A percentile compares a stretch with the other conserved stretches of the same genome.
phyloP scores from a whole-genome alignment of 2,329 filamentous ascomycete genomes.

The Alternaria atra region DNA sequence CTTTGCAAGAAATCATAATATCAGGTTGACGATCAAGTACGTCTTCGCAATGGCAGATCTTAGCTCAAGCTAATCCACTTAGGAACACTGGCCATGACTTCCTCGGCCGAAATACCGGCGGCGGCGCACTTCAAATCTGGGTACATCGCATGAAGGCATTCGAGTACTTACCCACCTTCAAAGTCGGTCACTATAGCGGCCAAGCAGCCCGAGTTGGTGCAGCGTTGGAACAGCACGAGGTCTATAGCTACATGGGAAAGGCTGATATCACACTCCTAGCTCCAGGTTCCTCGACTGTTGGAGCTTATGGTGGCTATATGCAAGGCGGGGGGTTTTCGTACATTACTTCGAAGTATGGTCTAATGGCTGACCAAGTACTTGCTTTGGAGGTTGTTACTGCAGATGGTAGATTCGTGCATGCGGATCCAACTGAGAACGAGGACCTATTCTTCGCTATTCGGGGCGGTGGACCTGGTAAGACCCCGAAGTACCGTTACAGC shows the following conservation, averaged over 20 bases:
- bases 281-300: constrained; percentile 54
- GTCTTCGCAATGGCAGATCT: neutral
- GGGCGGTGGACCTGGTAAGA: constrained; percentile 41
- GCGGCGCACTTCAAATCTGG: constrained; percentile 40
- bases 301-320: constrained; percentile 53
- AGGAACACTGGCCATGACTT: constrained; percentile 46
- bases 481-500: neutral
- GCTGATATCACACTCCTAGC: constrained; percentile 33
- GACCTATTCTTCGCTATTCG: constrained; percentile 44
- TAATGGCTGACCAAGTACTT: constrained; percentile 41
- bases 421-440: constrained; percentile 29
- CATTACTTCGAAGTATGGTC: constrained; percentile 55
- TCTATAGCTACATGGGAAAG: constrained; percentile 30
- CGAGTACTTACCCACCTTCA: constrained; percentile 31
- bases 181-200: constrained; percentile 35
- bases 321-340: constrained; percentile 62
- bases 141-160: constrained; percentile 37
- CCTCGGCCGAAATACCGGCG: constrained; percentile 37
- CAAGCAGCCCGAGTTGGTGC: constrained; percentile 36
- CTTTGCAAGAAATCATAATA: constrained; percentile 43
- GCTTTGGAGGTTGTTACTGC: constrained; percentile 37
- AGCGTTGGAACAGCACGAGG: constrained; percentile 36
- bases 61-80: constrained; percentile 7
- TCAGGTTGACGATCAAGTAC: constrained; percentile 43
- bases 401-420: constrained; percentile 37